Base-by-base conservation (phyloP, 2,329 filamentous ascomycete genomes). In the Mycosphaerella arachidis region DNA sequence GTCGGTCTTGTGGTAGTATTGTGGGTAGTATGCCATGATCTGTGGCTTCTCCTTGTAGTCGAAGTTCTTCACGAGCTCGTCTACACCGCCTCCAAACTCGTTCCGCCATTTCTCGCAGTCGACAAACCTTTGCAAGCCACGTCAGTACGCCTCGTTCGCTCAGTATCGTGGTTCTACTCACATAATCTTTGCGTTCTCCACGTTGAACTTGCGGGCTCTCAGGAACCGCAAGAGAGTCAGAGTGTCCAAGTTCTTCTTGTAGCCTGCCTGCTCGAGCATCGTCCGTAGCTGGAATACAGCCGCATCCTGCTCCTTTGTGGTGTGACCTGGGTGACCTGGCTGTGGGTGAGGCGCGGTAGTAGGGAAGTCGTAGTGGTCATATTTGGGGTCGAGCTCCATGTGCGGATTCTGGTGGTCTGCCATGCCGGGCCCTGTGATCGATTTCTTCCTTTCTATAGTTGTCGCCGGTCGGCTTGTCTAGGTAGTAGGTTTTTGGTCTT, bases 1-100 rank as follows among this genome's bases (percentile, higher is more conserved):
- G 78, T 94, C 91, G 12, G 87, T 93, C 82, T 97, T 97, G 85
- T 99, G 94, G 81, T 99, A 99, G 82, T 94, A 99, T 79, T 99
- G 94, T 52, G 91, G 91, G 79, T 99, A 99, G 82, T 90, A 96
- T 78, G 93, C 81, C 77, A 90, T 90, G 60, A 99, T 84, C 73
- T 93, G 76, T 57, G 84, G 74, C 77, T 93, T 94, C 83, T 97
- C 92, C 65, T 83, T 82, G 80, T 96, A 97, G 61, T 94, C 86
- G 82, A 95, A 96, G 68, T 80, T 88, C 64, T 85, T 86, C 57
- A 93, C 85, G 40, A 91, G 83, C 65, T 92, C 83, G 77, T 97
- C 91, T 33, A 96, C 89, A 61, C 79, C 79, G 58, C 75, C 79
- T 64, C 89, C 86, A 71, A 89, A 94, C 59, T 92, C 86, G 75